Evolutionary conservation across 345 rosid species (phyloP).

Genomic region (Populus ilicifolia): DNA sequence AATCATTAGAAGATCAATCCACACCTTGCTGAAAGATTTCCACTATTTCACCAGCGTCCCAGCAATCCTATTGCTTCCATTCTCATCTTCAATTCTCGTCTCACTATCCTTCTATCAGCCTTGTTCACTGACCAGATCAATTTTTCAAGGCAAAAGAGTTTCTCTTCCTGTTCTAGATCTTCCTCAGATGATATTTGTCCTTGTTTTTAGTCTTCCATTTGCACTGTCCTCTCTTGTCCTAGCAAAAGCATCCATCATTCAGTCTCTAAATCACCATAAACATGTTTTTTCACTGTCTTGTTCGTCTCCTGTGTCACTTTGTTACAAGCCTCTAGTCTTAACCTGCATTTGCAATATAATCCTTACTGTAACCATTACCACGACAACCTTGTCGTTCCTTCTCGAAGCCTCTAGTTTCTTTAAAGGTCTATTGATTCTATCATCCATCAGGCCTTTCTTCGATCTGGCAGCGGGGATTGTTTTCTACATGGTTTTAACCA

Average conservation of each 20-base stretch:
- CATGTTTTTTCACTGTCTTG: conserved; percentile 5
- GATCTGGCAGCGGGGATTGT: not conserved
- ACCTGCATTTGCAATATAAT: conserved; percentile 24
- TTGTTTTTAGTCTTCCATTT: conserved; percentile 18
- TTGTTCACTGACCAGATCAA: not conserved
- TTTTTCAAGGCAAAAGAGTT: not conserved
- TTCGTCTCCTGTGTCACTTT: conserved; percentile 2
- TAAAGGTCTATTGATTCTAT: not conserved
- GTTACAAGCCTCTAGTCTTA: conserved; percentile 16
- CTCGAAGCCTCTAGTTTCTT: not conserved
- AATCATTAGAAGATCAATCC: conserved; percentile 42
- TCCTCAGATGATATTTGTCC: not conserved
- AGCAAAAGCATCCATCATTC: conserved; percentile 34
- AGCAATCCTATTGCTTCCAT: conserved; percentile 35
- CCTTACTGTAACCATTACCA: conserved; percentile 17
- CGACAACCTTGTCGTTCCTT: conserved; percentile 2
- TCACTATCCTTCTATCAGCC: conserved; percentile 12
- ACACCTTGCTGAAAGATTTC: conserved; percentile 35
- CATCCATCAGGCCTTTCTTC: not conserved
- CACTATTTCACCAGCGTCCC: conserved; percentile 27
- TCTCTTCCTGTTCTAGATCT: not conserved
- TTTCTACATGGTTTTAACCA: not conserved
- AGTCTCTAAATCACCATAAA: conserved; percentile 18
- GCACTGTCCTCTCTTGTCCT: conserved; percentile 27
- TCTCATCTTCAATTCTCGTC: conserved; percentile 38